Evolutionary conservation across 768 basidiomycete species (phyloP).

Genomic region (Rhodocollybia butyracea): DNA sequence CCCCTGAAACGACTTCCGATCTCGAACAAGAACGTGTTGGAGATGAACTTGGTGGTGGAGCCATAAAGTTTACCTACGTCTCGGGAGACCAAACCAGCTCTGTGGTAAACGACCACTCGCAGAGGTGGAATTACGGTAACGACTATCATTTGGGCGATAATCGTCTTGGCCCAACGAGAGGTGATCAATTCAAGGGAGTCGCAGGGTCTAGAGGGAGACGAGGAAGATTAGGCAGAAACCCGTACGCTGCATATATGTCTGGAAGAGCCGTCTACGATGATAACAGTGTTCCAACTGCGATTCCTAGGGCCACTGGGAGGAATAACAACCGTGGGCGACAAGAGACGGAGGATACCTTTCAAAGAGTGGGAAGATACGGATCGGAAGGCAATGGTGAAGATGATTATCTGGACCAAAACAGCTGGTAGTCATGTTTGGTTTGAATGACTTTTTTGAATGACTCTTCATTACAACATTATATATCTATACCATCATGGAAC

Average conservation of each 20-base stretch:
- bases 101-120: background rate
- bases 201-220: background rate
- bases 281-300: background rate
- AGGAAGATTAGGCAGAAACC: background rate
- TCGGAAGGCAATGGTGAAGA: too few species aligned
- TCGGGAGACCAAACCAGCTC: background rate
- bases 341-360: background rate
- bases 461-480: too few species aligned
- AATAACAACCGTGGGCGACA: background rate
- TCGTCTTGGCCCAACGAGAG: background rate
- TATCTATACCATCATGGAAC: too few species aligned
- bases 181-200: background rate
- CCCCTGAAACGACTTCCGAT: background rate
- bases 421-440: too few species aligned
- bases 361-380: too few species aligned
- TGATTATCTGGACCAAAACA: too few species aligned
- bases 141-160: background rate
- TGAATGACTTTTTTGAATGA: too few species aligned
- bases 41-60: background rate
- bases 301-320: background rate
- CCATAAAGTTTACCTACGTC: slow-evolving; percentile 2
- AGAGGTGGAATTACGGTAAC: background rate
- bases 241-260: background rate
- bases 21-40: background rate
- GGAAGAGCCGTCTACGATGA: background rate